Conservation (phyloP, 2,329 filamentous ascomycete genomes). For the Boeremia exigua region DNA sequence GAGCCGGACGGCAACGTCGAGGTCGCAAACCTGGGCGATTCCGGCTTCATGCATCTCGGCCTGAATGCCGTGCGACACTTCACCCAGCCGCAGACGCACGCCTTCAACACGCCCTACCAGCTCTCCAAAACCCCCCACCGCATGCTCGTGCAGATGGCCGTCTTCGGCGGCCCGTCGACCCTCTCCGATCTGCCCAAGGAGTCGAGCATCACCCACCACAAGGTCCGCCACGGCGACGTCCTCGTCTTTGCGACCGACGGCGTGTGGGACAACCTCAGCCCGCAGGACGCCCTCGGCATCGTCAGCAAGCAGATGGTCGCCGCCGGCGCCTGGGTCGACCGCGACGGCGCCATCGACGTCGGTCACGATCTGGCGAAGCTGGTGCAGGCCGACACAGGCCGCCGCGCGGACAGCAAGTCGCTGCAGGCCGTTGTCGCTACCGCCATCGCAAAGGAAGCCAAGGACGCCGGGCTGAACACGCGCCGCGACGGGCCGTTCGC, state of each 20-base stretch:
- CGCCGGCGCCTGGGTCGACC: slow-evolving; percentile 74
- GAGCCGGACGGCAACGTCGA: slow-evolving; percentile 76
- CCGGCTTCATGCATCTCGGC: slow-evolving; percentile 86
- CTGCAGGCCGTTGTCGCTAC: slow-evolving; percentile 81
- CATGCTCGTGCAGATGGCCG: slow-evolving; percentile 77
- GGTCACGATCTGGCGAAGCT: slow-evolving; percentile 64
- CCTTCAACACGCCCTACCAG: slow-evolving; percentile 97
- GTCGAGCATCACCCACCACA: slow-evolving; percentile 77
- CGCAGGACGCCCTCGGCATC: slow-evolving; percentile 84
- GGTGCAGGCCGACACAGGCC: slow-evolving; percentile 57
- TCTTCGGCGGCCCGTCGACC: slow-evolving; percentile 74
- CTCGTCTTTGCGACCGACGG: slow-evolving; percentile 94
- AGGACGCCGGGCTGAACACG: slow-evolving; percentile 79
- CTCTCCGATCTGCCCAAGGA: slow-evolving; percentile 85
- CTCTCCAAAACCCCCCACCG: slow-evolving; percentile 84
- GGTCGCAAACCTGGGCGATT: slow-evolving; percentile 94
- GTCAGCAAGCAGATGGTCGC: slow-evolving; percentile 78
- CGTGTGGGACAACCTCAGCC: slow-evolving; percentile 93
- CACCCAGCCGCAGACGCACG: slow-evolving; percentile 89
- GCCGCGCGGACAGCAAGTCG: slow-evolving; percentile 54
- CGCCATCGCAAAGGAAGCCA: slow-evolving; percentile 81
- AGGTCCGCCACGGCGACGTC: slow-evolving; percentile 87
- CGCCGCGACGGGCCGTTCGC: slow-evolving; percentile 91
- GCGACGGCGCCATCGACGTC: slow-evolving; percentile 56
- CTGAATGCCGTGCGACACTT: slow-evolving; percentile 83